phyloP scores from a whole-genome alignment of 768 basidiomycete species.

The Panaeolus cyanescens region DNA sequence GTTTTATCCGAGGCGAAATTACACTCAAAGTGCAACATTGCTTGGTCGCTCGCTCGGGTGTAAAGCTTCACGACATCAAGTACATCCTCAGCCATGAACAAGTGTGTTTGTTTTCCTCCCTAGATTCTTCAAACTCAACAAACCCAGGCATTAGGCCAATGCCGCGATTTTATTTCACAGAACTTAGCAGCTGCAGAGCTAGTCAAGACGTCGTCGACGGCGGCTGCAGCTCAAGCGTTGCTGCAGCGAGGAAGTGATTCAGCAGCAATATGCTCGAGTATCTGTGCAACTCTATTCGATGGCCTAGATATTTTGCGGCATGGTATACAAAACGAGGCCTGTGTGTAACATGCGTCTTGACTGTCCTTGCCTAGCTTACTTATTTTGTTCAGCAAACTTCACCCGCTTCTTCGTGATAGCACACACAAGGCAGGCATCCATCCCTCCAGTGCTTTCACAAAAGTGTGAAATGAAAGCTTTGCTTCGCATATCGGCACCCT shows the following conservation, averaged over 20 bases:
- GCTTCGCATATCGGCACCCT: slow-evolving; percentile 25
- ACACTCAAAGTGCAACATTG: slow-evolving; percentile 67
- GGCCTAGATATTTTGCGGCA: slow-evolving; percentile 62
- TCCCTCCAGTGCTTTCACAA: slow-evolving; percentile 15
- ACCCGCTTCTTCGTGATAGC: slow-evolving; percentile 71
- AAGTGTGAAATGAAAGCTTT: slow-evolving; percentile 29
- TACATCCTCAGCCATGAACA: slow-evolving; percentile 80
- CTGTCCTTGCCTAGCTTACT: not conserved
- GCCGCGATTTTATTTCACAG: slow-evolving; percentile 56
- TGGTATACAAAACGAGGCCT: slow-evolving; percentile 63
- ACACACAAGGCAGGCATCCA: slow-evolving; percentile 26
- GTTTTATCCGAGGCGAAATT: slow-evolving; percentile 62
- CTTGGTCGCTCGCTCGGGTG: slow-evolving; percentile 63
- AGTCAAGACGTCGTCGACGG: slow-evolving; percentile 71
- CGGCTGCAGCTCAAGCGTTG: slow-evolving; percentile 61
- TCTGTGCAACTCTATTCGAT: slow-evolving; percentile 60
- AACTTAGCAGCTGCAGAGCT: slow-evolving; percentile 53
- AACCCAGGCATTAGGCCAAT: slow-evolving; percentile 76
- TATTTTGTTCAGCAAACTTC: slow-evolving; percentile 51
- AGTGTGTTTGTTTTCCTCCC: slow-evolving; percentile 36
- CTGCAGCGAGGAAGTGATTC: slow-evolving; percentile 44
- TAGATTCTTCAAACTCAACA: not conserved
- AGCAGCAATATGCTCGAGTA: slow-evolving; percentile 76
- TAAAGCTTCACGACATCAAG: slow-evolving; percentile 53
- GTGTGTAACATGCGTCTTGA: slow-evolving; percentile 30